Evolutionary conservation across 2,329 filamentous ascomycete species (phyloP), one percentile per base, ranked within the genome.

Genomic region (Penicillium sp.): DNA sequence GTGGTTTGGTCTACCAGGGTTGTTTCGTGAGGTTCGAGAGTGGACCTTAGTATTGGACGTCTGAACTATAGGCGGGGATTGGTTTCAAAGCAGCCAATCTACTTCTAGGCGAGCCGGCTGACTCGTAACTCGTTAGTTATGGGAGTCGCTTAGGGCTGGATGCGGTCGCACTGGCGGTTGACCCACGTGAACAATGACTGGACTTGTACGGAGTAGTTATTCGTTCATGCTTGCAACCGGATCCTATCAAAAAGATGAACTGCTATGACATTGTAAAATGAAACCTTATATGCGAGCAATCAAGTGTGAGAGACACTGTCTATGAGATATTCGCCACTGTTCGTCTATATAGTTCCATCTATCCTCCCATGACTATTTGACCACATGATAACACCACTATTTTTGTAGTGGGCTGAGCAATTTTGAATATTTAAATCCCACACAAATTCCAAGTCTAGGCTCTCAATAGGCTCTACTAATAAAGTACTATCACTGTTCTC

Each of bases 121-220:
- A 17, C 30, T 51, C 17, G 49, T 51, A 7, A 10, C 30, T 51
- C 10, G 28, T 35, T 19, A 51, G 17, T 33, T 2, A 35, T 13
- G 26, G 15, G 8, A 54, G 35, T 54, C 22, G 35, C 3, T 54
- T 67, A 66, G 66, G 67, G 61, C 62, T 67, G 35, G 19, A 15
- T 53, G 58, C 57, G 57, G 62, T 65, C 66, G 60, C 55, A 67
- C 53, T 61, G 35, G 30, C 24, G 38, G 49, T 56, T 60, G 30
- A 35, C 49, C 49, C 49, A 51, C 49, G n/a, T 15, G 30, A 51
- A 60, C 40, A 54, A 42, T 53, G 35, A 59, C 55, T 53, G 58
- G 55, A 40, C 24, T 44, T n/a, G n/a, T n/a, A n/a, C n/a, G n/a
- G n/a, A n/a, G 9, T 3, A 56, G 22, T 12, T 12, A 15, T 30